Evolutionary conservation across 495 filamentous ascomycete species (phyloP).

Genomic region (Cladorrhinum samala): DNA sequence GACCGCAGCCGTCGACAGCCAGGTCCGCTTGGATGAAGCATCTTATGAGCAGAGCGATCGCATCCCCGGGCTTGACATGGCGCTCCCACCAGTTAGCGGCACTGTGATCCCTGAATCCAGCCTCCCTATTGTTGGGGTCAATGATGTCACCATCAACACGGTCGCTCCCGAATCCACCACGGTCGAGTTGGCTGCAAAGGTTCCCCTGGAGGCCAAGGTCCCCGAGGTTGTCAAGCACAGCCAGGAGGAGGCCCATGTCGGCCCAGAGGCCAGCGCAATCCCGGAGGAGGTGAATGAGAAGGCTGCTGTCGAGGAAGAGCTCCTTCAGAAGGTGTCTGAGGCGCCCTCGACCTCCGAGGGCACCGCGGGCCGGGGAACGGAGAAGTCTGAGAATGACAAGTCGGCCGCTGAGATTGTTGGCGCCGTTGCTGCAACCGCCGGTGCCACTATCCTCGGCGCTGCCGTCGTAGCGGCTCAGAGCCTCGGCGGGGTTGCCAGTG

Average conservation of each 20-base stretch:
- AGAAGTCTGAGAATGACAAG: slow-evolving; percentile 40
- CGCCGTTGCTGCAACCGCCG: slow-evolving; percentile 34
- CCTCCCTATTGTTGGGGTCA: slow-evolving; percentile 56
- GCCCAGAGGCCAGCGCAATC: slow-evolving; percentile 55
- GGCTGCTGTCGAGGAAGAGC: slow-evolving; percentile 54
- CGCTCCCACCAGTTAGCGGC: slow-evolving; percentile 54
- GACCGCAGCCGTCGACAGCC: slow-evolving; percentile 47
- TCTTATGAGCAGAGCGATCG: slow-evolving; percentile 75
- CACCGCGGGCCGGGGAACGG: slow-evolving; percentile 39
- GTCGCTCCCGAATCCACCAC: slow-evolving; percentile 66
- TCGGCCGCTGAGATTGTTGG: slow-evolving; percentile 36
- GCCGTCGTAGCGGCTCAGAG: slow-evolving; percentile 30
- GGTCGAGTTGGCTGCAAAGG: slow-evolving; percentile 42
- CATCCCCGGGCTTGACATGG: slow-evolving; percentile 46
- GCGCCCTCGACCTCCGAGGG: slow-evolving; percentile 54
- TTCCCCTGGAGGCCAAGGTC: slow-evolving; percentile 61
- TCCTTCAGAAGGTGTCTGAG: slow-evolving; percentile 51
- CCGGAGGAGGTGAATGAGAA: slow-evolving; percentile 55
- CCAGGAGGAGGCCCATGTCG: slow-evolving; percentile 52
- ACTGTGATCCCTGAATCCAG: slow-evolving; percentile 83
- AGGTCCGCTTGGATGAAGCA: slow-evolving; percentile 70
- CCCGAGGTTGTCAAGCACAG: slow-evolving; percentile 63
- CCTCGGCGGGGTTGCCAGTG: slow-evolving; percentile 27
- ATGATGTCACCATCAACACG: slow-evolving; percentile 58
- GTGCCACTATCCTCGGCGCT: slow-evolving; percentile 34